phyloP scores from a whole-genome alignment of 2,329 filamentous ascomycete species.

The Aurifilum marmelostoma region DNA sequence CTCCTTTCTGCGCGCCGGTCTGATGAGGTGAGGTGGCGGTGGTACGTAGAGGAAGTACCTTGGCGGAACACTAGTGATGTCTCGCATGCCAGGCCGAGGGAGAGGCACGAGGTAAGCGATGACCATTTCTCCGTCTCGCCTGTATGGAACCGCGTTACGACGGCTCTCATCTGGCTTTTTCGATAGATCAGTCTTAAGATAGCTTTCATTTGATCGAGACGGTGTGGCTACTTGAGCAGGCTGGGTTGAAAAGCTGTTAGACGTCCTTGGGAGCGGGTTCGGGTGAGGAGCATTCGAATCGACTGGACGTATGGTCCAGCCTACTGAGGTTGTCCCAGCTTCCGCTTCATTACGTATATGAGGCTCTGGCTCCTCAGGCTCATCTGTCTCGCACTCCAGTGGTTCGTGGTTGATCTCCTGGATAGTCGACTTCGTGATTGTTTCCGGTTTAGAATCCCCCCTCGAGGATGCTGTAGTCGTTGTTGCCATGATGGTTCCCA shows the following conservation, averaged over 20 bases:
- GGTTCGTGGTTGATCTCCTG: background rate
- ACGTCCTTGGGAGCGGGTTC: background rate
- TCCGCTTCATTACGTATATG: background rate
- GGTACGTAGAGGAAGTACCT: conserved; percentile 24
- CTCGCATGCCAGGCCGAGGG: conserved; percentile 15
- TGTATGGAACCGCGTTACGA: conserved; percentile 21
- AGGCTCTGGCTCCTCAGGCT: background rate
- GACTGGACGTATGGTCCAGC: background rate
- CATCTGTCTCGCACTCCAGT: background rate
- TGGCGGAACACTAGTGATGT: background rate
- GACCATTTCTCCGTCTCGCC: conserved; percentile 16
- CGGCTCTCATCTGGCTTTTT: background rate
- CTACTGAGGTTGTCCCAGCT: background rate
- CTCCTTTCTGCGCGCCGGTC: conserved; percentile 10
- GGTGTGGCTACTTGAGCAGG: background rate
- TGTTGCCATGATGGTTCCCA: background rate
- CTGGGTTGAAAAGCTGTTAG: background rate
- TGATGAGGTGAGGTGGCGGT: conserved; percentile 19
- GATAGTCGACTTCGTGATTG: background rate
- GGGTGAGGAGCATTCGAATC: background rate
- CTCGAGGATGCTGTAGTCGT: background rate
- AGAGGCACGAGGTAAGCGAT: conserved; percentile 23
- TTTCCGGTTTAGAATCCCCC: background rate
- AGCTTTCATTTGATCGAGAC: background rate
- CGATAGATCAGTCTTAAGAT: background rate